Evolutionary conservation across 441 rosid genomes (phyloP), one percentile per base, ranked within the genome.

Genomic region (Flueggea neowawraea): DNA sequence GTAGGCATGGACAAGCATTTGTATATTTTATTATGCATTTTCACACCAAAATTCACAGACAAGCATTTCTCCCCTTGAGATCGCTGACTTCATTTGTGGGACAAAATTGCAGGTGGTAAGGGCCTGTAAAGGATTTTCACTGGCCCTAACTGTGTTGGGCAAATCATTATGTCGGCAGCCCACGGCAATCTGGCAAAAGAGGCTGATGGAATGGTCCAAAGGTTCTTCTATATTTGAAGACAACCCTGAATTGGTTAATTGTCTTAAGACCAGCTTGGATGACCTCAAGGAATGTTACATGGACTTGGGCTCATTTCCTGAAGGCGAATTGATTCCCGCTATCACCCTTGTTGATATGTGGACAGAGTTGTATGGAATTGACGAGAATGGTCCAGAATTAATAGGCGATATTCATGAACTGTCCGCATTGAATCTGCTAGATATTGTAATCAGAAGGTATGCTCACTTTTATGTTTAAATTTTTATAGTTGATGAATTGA

Each of bases 231-330:
- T 82, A 41, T 62, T 82, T 17, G 12, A 43, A 43, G 64, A 64
- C 7, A 57, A 58, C 4, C 7, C 0, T 16, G 84, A 75, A 4
- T 55, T 82, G 54, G 68, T 73, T 17, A 0, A 14, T 31, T 73
- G 82, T 64, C 86, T 86, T 6, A 64, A 66, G 58, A 77, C 52
- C 31, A 80, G 84, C 65, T 66, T 84, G 54, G 76, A 82, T 58
- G 74, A 73, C 52, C 43, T 57, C 60, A 84, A 69, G 70, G 84
- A 84, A 61, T 88, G 93, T 73, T 90, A 62, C 78, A 59, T 78
- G 75, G 97, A 88, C 73, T 58, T 88, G 45, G 89, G 88, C 7
- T 75, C 67, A 45, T 86, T 90, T 71, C 82, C 81, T 6, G 91
- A 84, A 71, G 91, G 83, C 62, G 83, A 83, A 52, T 71, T 57